Evolutionary conservation across 225 moss, liverwort and hornwort species (phyloP), one percentile per base, ranked within the genome.

Genomic region (Physcomitrellopsis africana): DNA sequence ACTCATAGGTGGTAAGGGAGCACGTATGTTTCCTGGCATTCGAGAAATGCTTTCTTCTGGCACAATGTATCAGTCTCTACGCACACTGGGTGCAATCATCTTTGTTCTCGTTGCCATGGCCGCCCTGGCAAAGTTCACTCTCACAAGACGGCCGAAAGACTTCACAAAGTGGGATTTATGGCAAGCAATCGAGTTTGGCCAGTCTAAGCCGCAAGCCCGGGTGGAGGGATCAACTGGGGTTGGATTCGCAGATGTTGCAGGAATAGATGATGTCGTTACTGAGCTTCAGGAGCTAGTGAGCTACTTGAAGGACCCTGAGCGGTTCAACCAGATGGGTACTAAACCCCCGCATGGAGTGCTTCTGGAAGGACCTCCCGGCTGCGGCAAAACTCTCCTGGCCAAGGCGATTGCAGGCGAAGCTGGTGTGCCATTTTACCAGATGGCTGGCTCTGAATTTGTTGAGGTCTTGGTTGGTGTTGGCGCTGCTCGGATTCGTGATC

Each of bases 181-280:
- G 97, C 97, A 99, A 85, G 97, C 97, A n/a, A 99, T 99, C 68
- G 97, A 99, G 57, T 99, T 99, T 55, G 97, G 97, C 9, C 91
- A 99, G 60, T 99, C 97, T 20, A 99, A 99, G 78, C 97, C 97
- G 17, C 97, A 99, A 85, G 97, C 97, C 17, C 94, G 97, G 12
- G 97, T 99, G 11, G 97, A 99, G 83, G 97, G 97, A 19, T 87
- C 94, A 22, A 99, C 97, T 3, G 97, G 97, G 18, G 80, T 99
- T 64, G 93, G 83, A 22, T 99, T 99, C 68, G 90, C 93, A 8
- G 97, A 99, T 70, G 97, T 99, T 53, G 97, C 97, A 10, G 97
- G 97, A 44, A 99, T 99, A 11, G 86, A 99, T 66, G 97, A 99
- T 61, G 93, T 95, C 7, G 97, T 99, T 19, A 92, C 83, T 17